Percentiles rank a stretch among this genome's conserved stretches.
These are phyloP conservation scores for Byssochlamys sp. DNA, from an alignment of 2,329 filamentous ascomycete species.

Conservation along the genomic window DNA sequence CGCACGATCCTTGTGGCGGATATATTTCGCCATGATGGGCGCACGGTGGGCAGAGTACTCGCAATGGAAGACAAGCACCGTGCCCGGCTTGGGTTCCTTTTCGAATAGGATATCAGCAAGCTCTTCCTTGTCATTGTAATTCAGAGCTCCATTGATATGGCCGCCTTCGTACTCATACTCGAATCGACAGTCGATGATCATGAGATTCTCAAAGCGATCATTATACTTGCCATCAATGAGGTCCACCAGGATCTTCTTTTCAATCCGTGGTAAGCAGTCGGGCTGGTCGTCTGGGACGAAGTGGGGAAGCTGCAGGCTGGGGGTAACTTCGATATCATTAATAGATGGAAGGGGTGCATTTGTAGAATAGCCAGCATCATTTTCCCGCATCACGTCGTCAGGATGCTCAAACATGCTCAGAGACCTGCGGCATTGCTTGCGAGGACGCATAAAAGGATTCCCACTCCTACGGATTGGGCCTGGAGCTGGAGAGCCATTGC, in stretches of 20 bases:
- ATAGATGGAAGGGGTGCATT: slow-evolving; percentile 59
- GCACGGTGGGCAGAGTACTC: slow-evolving; percentile 96
- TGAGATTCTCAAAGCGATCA: slow-evolving; percentile 64
- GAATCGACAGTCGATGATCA: slow-evolving; percentile 92
- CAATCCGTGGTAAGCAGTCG: slow-evolving; percentile 81
- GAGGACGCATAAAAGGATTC: slow-evolving; percentile 62
- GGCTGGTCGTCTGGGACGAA: slow-evolving; percentile 70
- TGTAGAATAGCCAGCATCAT: slow-evolving; percentile 50
- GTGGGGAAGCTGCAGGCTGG: slow-evolving; percentile 68
- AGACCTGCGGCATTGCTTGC: slow-evolving; percentile 83
- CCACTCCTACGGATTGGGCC: slow-evolving; percentile 62
- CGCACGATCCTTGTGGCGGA: slow-evolving; percentile 78
- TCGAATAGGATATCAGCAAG: slow-evolving; percentile 71
- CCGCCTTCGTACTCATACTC: slow-evolving; percentile 98
- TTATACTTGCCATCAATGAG: slow-evolving; percentile 78
- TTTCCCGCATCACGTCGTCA: slow-evolving; percentile 74
- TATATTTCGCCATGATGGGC: slow-evolving; percentile 87
- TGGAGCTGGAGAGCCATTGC: slow-evolving; percentile 65
- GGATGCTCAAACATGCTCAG: slow-evolving; percentile 97
- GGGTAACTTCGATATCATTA: slow-evolving; percentile 71
- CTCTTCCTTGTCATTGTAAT: slow-evolving; percentile 92
- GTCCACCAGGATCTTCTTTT: slow-evolving; percentile 69
- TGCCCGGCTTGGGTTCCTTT: slow-evolving; percentile 56
- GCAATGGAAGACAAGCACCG: slow-evolving; percentile 87
- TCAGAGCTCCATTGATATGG: slow-evolving; percentile 85